A percentile compares a stretch with the other conserved stretches of the same genome.
Evolutionary conservation across 352 stramenopile species (phyloP).

Genomic region (Phytopythium litorale): DNA sequence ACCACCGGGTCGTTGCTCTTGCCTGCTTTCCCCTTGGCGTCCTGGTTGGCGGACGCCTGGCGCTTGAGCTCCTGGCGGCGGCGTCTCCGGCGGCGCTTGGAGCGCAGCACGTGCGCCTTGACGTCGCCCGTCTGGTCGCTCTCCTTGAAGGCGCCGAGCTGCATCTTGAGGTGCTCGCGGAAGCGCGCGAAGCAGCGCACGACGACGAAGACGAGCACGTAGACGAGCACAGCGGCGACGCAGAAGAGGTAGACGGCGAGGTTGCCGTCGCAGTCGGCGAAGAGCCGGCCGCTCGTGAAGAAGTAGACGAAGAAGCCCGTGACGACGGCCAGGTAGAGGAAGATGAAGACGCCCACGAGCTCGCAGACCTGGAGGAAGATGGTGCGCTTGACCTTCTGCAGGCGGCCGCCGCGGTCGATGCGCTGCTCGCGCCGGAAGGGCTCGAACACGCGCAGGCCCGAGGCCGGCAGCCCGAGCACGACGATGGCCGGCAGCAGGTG

Average conservation of each 20-base stretch:
- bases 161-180: constrained; percentile 83
- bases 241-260: constrained; percentile 45
- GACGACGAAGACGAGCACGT: constrained; percentile 58
- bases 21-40: background rate
- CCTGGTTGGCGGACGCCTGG: constrained; percentile 5
- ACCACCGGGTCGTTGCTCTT: constrained; percentile 9
- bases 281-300: constrained; percentile 47
- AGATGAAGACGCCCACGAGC: constrained; percentile 51
- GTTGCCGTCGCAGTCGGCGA: constrained; percentile 45
- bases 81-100: constrained; percentile 46
- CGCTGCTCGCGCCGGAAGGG: constrained; percentile 66
- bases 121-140: constrained; percentile 79
- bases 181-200: constrained; percentile 73
- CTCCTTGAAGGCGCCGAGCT: constrained; percentile 78
- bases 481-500: constrained; percentile 62
- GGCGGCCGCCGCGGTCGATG: constrained; percentile 45
- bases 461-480: constrained; percentile 59
- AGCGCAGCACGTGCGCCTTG: constrained; percentile 58
- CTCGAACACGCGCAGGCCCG: constrained; percentile 60
- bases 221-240: constrained; percentile 38
- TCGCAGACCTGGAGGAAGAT: constrained; percentile 77
- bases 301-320: constrained; percentile 53
- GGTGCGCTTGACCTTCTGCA: constrained; percentile 79
- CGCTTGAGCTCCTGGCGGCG: constrained; percentile 24
- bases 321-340: constrained; percentile 48